Percentiles rank a stretch among this genome's conserved stretches.
These are phyloP conservation scores for Fomes fomentarius DNA, from an alignment of 1,284 basidiomycete species.

Conservation along the genomic window DNA sequence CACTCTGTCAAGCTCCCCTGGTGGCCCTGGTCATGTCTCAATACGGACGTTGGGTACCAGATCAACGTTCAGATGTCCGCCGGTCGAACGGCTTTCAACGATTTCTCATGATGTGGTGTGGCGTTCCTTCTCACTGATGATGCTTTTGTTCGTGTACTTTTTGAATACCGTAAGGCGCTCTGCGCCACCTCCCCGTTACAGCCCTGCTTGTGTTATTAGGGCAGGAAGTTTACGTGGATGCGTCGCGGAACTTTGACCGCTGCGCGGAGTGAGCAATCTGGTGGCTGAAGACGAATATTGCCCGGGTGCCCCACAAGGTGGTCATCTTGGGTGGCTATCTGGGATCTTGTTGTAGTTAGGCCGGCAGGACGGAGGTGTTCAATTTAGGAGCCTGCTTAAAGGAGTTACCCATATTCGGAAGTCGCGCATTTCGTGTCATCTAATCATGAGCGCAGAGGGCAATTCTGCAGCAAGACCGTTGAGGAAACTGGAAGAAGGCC, in stretches of 20 bases:
- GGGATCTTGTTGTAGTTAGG: neutral
- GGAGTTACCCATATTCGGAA: neutral
- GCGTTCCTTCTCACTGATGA: neutral
- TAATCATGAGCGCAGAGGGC: too few relatives aligned
- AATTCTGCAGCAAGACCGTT: too few relatives aligned
- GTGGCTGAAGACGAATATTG: neutral
- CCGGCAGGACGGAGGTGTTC: constrained; percentile 11
- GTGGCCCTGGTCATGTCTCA: neutral
- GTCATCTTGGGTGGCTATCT: neutral
- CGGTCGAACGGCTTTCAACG: too few relatives aligned
- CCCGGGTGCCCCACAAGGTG: neutral
- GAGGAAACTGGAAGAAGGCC: too few relatives aligned
- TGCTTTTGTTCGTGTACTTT: neutral
- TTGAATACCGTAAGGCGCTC: constrained; percentile 2
- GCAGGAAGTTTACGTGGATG: neutral
- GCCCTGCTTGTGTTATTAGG: neutral
- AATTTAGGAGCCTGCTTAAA: constrained; percentile 12
- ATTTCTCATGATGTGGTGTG: neutral
- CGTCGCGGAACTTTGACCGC: neutral
- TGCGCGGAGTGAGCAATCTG: neutral
- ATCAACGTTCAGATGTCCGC: neutral
- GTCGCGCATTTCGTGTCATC: too few relatives aligned
- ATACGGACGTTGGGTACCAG: neutral
- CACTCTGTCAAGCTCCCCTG: neutral
- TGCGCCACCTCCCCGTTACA: too few relatives aligned